These are phyloP conservation scores for Aureobasidium sp. DNA, from an alignment of 2,329 filamentous ascomycete genomes.

Conservation along the genomic window DNA sequence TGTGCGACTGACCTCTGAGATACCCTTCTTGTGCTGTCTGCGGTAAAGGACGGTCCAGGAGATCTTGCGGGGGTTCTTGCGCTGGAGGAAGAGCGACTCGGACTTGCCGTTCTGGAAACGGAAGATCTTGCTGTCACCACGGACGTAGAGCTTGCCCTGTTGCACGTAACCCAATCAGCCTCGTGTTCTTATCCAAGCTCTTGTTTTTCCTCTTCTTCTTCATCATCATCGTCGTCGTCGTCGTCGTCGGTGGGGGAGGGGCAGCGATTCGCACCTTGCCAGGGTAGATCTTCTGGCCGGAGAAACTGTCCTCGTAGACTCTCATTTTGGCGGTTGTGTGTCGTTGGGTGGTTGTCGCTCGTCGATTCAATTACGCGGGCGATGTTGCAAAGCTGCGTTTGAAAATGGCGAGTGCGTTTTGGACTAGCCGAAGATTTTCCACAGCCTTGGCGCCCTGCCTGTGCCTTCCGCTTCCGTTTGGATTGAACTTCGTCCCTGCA, in stretches of 20 bases:
- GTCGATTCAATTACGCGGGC: background rate
- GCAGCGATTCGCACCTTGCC: constrained; percentile 56
- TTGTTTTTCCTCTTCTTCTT: background rate
- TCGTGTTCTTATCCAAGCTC: constrained; percentile 10
- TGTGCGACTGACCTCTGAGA: constrained; percentile 82
- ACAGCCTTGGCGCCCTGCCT: background rate
- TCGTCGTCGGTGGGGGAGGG: background rate
- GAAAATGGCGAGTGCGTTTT: constrained; percentile 4
- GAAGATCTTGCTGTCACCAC: constrained; percentile 99
- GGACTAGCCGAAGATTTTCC: background rate
- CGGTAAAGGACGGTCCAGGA: constrained; percentile 98
- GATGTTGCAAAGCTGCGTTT: constrained; percentile 5
- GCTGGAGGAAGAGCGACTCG: constrained; percentile 99
- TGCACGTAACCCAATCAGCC: constrained; percentile 20
- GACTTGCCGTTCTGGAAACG: constrained; percentile 99
- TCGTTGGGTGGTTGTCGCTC: constrained; percentile 16
- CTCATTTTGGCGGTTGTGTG: constrained; percentile 48
- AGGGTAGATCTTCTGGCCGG: constrained; percentile 71
- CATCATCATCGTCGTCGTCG: background rate
- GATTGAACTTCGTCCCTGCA: background rate
- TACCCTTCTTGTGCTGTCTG: constrained; percentile 99
- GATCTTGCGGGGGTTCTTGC: constrained; percentile 99
- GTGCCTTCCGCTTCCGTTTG: background rate
- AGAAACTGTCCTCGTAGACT: constrained; percentile 74
- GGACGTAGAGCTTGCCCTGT: constrained; percentile 99